Conservation (phyloP, 1,139 yeast species). For the Nakaseomyces nivariensis region DNA sequence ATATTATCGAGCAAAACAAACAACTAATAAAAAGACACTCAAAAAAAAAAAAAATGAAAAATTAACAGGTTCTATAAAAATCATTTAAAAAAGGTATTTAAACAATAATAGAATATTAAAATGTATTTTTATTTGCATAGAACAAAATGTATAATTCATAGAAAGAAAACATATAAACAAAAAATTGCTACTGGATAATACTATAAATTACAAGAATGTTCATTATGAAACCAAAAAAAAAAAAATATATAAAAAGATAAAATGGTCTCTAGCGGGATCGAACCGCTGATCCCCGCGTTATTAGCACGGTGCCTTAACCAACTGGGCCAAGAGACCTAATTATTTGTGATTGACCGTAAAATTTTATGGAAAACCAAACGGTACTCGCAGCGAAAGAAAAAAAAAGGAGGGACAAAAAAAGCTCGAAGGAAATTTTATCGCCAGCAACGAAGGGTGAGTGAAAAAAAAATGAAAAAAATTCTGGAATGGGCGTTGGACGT, state of each 20-base stretch:
- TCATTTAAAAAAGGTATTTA: no score
- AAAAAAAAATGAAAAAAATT: background rate
- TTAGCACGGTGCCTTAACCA: constrained; percentile 26
- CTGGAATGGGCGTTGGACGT: background rate
- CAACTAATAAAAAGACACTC: no score
- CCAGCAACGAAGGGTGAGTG: background rate
- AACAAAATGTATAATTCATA: no score
- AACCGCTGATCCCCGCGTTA: constrained; percentile 26
- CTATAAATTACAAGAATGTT: background rate
- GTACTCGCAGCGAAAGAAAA: background rate
- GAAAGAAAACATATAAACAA: no score
- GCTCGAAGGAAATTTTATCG: no score
- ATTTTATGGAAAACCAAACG: background rate
- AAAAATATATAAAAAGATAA: constrained; percentile 4
- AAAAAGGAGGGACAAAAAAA: background rate
- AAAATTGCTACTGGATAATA: no score
- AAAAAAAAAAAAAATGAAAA: no score
- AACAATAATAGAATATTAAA: no score
- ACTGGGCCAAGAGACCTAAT: constrained; percentile 24
- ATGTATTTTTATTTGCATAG: no score
- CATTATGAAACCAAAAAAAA: background rate
- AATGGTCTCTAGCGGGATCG: constrained; percentile 25
- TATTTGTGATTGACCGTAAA: background rate
- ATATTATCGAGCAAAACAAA: no score
- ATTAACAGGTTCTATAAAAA: no score